phyloP scores from a whole-genome alignment of 192 early-diverging fungal species.

The Gryganskiella cystojenkinii region DNA sequence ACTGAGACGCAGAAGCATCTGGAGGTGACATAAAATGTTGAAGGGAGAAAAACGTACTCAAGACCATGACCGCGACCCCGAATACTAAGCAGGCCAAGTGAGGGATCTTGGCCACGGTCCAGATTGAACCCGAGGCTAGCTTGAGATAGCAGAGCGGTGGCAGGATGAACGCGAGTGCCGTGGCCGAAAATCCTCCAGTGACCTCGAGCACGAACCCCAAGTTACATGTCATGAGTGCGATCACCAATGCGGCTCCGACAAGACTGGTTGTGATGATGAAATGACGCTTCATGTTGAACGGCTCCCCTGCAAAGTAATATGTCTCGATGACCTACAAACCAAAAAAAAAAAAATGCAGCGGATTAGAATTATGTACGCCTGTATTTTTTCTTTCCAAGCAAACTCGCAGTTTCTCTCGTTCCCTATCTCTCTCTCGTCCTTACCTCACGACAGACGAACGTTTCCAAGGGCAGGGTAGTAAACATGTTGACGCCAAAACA shows the following conservation, averaged over 20 bases:
- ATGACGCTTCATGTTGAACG: slow-evolving; percentile 73
- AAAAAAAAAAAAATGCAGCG: too few relatives aligned
- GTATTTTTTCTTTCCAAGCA: too few relatives aligned
- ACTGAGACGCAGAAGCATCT: slow-evolving; percentile 16
- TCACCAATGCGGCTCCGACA: slow-evolving; percentile 66
- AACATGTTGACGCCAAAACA: slow-evolving; percentile 96
- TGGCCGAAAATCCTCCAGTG: slow-evolving; percentile 89
- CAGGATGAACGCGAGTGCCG: slow-evolving; percentile 88
- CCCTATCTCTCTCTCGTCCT: not conserved
- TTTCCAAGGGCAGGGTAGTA: slow-evolving; percentile 90
- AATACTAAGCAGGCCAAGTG: slow-evolving; percentile 80
- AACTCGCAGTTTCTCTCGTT: too few relatives aligned
- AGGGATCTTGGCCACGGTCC: slow-evolving; percentile 67
- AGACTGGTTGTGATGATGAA: slow-evolving; percentile 74
- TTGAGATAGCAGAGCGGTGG: slow-evolving; percentile 86
- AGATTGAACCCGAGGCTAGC: slow-evolving; percentile 68
- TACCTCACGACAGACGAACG: slow-evolving; percentile 90
- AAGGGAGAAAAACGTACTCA: slow-evolving; percentile 66
- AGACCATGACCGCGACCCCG: slow-evolving; percentile 77
- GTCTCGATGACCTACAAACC: slow-evolving; percentile 77
- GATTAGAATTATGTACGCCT: too few relatives aligned
- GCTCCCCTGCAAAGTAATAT: slow-evolving; percentile 63
- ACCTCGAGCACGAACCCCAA: slow-evolving; percentile 89
- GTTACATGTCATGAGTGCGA: slow-evolving; percentile 83
- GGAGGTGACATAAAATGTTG: slow-evolving; percentile 39